Percentiles rank a stretch among this genome's conserved stretches.
Evolutionary conservation across 495 filamentous ascomycete genomes (phyloP).

Genomic region (Podospora bellae-mahoneyi): DNA sequence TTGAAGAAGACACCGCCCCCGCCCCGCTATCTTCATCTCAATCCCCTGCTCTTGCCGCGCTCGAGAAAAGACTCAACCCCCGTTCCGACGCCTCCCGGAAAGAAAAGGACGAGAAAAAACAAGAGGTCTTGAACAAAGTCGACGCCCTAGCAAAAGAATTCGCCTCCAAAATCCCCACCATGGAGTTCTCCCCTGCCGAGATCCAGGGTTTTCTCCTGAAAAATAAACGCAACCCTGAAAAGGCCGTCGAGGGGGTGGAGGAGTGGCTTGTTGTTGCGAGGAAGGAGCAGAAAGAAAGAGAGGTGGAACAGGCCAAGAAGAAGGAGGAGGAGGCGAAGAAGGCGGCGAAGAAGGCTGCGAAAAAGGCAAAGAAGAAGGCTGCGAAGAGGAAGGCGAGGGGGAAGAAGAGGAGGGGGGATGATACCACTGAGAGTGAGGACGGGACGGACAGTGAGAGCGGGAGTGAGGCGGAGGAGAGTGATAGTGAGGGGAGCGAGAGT

Average conservation of each 20-base stretch:
- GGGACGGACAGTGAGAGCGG: constrained; percentile 8
- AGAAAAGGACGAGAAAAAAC: constrained; percentile 21
- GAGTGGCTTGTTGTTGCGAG: constrained; percentile 57
- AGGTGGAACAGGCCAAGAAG: constrained; percentile 35
- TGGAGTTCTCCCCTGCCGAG: constrained; percentile 69
- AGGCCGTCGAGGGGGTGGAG: constrained; percentile 53
- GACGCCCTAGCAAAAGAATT: constrained; percentile 53
- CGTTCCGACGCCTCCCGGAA: background rate
- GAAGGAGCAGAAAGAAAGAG: constrained; percentile 58
- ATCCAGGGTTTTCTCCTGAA: constrained; percentile 73
- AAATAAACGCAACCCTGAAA: constrained; percentile 61
- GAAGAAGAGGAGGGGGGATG: constrained; percentile 9
- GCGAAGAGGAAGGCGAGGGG: constrained; percentile 19
- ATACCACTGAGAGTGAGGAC: background rate
- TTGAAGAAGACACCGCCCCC: constrained; percentile 42
- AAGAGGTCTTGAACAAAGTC: constrained; percentile 17
- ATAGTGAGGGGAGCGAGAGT: constrained; percentile 7
- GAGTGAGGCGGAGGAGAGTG: constrained; percentile 16
- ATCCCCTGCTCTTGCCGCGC: constrained; percentile 5
- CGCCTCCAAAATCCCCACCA: constrained; percentile 56
- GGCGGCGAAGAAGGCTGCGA: constrained; percentile 25
- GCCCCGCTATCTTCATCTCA: constrained; percentile 10
- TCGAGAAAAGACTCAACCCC: constrained; percentile 8
- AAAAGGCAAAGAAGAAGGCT: constrained; percentile 31
- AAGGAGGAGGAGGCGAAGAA: constrained; percentile 33